Conservation (phyloP, 2,329 filamentous ascomycete species). For the Fusarium liriodendri region DNA sequence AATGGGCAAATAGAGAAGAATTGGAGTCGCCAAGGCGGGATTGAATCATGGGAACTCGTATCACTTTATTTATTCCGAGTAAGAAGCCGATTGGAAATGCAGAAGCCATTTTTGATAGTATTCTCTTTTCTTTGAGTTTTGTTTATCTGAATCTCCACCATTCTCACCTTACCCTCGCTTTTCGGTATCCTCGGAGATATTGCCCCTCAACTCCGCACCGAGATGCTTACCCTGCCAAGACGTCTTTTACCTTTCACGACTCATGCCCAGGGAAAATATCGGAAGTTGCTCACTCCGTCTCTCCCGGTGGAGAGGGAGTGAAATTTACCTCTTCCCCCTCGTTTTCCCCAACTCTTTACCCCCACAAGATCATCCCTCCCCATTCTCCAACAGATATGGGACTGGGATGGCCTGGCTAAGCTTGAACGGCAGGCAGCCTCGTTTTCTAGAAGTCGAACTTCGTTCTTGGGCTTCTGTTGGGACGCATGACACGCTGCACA, state of each 20-base stretch:
- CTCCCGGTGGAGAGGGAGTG: background rate
- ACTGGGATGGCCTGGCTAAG: background rate
- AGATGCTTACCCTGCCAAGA: background rate
- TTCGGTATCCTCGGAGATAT: background rate
- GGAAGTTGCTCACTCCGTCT: background rate
- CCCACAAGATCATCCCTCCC: constrained; percentile 17
- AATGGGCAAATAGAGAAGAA: background rate
- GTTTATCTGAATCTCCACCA: background rate
- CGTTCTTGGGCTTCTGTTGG: background rate
- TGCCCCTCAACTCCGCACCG: background rate
- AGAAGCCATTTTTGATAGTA: background rate
- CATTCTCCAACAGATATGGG: constrained; percentile 13
- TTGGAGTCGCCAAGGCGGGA: background rate
- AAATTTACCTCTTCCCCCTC: constrained; percentile 6
- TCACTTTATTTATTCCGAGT: background rate
- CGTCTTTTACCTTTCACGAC: no score
- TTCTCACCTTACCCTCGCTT: background rate
- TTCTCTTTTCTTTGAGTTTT: background rate
- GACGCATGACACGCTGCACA: background rate
- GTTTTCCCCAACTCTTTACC: constrained; percentile 28
- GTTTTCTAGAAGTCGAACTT: background rate
- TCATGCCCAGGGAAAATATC: background rate
- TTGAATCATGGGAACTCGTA: background rate
- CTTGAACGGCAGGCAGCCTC: background rate
- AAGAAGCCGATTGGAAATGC: background rate